phyloP scores from a whole-genome alignment of 225 moss, liverwort and hornwort genomes.

The Rhytidiadelphus loreus region DNA sequence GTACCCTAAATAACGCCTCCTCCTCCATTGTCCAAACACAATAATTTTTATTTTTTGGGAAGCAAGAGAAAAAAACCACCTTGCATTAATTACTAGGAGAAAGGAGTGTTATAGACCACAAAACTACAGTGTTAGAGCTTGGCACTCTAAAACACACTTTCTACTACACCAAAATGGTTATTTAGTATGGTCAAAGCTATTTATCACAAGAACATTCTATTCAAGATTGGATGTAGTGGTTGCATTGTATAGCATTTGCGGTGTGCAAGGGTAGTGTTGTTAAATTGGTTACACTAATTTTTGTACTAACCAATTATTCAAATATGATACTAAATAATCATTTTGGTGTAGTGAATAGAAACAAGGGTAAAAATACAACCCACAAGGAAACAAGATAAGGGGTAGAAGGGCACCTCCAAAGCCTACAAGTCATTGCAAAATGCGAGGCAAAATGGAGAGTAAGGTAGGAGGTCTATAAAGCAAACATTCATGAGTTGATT shows the following conservation, averaged over 20 bases:
- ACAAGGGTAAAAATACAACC: not conserved
- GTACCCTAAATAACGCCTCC: accelerated
- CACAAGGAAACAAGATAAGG: accelerated
- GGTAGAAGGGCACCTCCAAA: accelerated
- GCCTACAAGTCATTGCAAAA: not conserved
- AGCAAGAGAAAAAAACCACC: accelerated
- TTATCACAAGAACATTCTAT: not conserved
- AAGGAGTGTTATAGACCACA: accelerated
- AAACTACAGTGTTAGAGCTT: not conserved
- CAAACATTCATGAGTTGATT: not conserved
- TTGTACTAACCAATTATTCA: not conserved
- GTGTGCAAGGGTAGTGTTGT: accelerated
- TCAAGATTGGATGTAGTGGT: not conserved
- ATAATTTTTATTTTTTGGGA: not conserved
- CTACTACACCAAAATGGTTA: not conserved
- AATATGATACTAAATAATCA: no score
- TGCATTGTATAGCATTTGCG: not conserved
- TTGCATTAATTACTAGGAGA: no score
- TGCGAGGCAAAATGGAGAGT: not conserved
- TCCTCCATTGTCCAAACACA: accelerated
- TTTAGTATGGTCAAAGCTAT: not conserved
- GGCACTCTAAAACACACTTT: not conserved
- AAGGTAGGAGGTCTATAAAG: not conserved
- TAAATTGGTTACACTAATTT: not conserved
- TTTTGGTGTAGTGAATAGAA: not conserved